phyloP scores from a whole-genome alignment of 2,329 filamentous ascomycete species.

The Fusarium abutilonis region DNA sequence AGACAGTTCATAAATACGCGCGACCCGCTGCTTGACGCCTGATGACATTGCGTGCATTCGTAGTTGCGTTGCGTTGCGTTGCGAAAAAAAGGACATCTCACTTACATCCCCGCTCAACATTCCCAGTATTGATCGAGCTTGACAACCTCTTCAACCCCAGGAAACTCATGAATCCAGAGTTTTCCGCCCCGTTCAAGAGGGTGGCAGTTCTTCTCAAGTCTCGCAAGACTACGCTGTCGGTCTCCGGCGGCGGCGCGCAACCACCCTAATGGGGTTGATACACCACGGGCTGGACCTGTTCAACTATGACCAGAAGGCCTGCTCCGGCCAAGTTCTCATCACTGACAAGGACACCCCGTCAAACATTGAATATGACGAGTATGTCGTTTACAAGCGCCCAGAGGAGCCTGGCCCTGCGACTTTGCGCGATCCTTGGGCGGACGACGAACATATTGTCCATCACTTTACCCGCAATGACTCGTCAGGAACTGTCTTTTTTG shows the following conservation, averaged over 20 bases:
- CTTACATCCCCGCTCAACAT: constrained; percentile 4
- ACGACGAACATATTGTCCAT: constrained; percentile 47
- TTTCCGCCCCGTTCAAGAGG: constrained; percentile 38
- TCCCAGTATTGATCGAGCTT: not conserved
- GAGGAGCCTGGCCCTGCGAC: constrained; percentile 23
- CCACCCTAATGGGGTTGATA: constrained; percentile 43
- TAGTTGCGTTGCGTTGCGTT: no score
- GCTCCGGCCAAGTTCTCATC: constrained; percentile 50
- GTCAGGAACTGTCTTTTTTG: constrained; percentile 47
- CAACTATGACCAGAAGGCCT: constrained; percentile 50
- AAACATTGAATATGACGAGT: constrained; percentile 53
- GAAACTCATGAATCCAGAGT: constrained; percentile 38
- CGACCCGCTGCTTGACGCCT: constrained; percentile 18
- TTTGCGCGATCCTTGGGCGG: constrained; percentile 8
- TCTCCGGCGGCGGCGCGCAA: constrained; percentile 39
- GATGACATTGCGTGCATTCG: constrained; percentile 3
- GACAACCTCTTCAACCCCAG: constrained; percentile 8
- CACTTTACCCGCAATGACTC: constrained; percentile 49
- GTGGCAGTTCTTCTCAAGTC: constrained; percentile 40
- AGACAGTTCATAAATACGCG: constrained; percentile 32
- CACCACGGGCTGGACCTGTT: constrained; percentile 51
- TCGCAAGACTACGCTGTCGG: constrained; percentile 39
- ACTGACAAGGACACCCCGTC: constrained; percentile 44
- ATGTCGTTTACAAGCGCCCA: constrained; percentile 49
- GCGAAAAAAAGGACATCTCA: constrained; percentile 4